These are phyloP conservation scores for Bruguiera parviflora DNA, from an alignment of 345 rosid genomes.

Conservation along the genomic window DNA sequence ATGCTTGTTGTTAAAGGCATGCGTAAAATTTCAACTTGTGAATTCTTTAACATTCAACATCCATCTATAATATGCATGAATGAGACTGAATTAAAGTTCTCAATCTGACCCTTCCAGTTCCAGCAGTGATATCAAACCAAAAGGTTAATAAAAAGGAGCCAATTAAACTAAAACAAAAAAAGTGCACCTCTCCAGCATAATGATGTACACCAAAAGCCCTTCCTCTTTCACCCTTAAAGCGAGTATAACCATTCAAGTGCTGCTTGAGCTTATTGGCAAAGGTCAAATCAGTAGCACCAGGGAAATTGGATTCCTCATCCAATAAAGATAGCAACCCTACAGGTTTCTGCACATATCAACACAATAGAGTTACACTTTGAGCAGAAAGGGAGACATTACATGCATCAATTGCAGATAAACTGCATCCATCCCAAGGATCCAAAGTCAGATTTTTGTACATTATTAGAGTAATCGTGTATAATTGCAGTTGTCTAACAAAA, in stretches of 20 bases:
- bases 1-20: too few species aligned
- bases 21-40: background rate
- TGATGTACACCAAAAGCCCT: constrained; percentile 75
- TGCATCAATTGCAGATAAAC: constrained; percentile 6
- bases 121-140: background rate
- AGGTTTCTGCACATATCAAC: constrained; percentile 64
- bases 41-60: background rate
- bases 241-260: constrained; percentile 61
- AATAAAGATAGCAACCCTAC: constrained; percentile 75
- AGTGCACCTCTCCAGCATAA: constrained; percentile 86
- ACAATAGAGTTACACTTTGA: constrained; percentile 14
- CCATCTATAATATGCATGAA: background rate
- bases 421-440: background rate
- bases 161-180: background rate
- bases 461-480: too few species aligned
- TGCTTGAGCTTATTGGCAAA: constrained; percentile 84
- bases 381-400: background rate
- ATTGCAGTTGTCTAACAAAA: background rate
- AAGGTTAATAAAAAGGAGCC: background rate
- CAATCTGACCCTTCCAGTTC: background rate
- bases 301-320: constrained; percentile 90
- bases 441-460: constrained; percentile 1
- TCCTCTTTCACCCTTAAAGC: constrained; percentile 83
- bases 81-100: background rate
- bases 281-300: constrained; percentile 85